Evolutionary conservation across 371 early-diverging fungal species (phyloP), one percentile per base, ranked within the genome.

Genomic region (Mucor lusitanicus): DNA sequence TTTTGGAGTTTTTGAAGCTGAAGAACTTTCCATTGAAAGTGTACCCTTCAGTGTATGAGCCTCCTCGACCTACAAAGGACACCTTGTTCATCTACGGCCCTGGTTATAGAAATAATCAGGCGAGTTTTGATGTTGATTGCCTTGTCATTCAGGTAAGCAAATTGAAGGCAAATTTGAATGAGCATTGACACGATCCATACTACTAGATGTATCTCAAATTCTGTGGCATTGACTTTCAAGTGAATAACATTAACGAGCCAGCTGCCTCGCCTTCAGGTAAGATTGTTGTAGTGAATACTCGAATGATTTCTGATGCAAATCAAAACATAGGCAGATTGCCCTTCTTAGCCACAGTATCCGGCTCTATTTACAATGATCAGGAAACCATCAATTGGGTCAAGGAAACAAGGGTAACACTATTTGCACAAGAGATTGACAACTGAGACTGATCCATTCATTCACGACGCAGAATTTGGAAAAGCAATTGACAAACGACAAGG

Each of bases 71-170:
- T 12, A 63, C 19, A 6, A 69, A 81, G 21, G 82, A 81, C 53
- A 78, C 80, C 6, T 67, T 84, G 33, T 81, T 71, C 53, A 74
- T 81, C 64, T 77, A 80, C 70, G 84, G 84, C 33, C 84, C 84
- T 64, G 82, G 84, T 58, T 75, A 68, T 63, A 64, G 67, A 46
- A 69, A 69, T 11, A 72, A 68, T 3, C 56, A 68, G 58, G 73
- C 74, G 8, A 81, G 84, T 42, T 84, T 84, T 48, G 84, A 84
- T 46, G 79, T 75, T 13, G 80, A 81, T 33, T 84, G 82, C 63
- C 63, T 84, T 30, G 64, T 74, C 48, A 68, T 75, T 28, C 82
- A 84, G 64, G 84, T 77, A 75, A 64, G n/a, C 3, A n/a, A 19
- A 44, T 35, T 55, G 44, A 1, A 0, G 3, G 23, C 11, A 23